Conservation (phyloP, 1,139 yeast species). For the Sugiyamaella japonica region DNA sequence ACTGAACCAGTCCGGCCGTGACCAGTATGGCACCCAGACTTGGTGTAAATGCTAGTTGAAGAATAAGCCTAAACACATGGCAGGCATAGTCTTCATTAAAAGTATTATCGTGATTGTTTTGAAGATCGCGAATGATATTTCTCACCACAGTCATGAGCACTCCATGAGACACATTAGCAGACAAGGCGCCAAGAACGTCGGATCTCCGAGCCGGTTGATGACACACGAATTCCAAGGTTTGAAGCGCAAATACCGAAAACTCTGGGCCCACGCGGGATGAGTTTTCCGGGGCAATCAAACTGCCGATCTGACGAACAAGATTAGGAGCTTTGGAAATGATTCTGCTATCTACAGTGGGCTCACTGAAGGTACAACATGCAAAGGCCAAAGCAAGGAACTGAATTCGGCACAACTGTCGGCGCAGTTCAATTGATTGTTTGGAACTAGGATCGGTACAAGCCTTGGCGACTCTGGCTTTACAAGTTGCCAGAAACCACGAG, state of each 20-base stretch:
- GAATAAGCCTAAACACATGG: slow-evolving; percentile 34
- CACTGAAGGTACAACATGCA: slow-evolving; percentile 52
- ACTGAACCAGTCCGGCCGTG: slow-evolving; percentile 71
- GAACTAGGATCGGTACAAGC: slow-evolving; percentile 56
- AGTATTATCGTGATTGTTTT: slow-evolving; percentile 38
- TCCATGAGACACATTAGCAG: slow-evolving; percentile 92
- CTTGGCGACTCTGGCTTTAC: slow-evolving; percentile 66
- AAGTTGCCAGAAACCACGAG: slow-evolving; percentile 62
- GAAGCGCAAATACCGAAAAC: slow-evolving; percentile 60
- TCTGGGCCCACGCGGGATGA: slow-evolving; percentile 46
- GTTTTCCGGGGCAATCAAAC: slow-evolving; percentile 61
- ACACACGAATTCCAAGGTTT: slow-evolving; percentile 71
- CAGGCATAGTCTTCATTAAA: slow-evolving; percentile 37
- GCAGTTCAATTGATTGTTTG: slow-evolving; percentile 53
- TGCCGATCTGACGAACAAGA: slow-evolving; percentile 68
- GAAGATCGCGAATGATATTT: slow-evolving; percentile 53
- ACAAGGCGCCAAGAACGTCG: slow-evolving; percentile 76
- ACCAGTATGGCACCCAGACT: slow-evolving; percentile 45
- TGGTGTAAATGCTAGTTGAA: slow-evolving; percentile 34
- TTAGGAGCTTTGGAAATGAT: slow-evolving; percentile 77
- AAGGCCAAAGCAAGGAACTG: slow-evolving; percentile 71
- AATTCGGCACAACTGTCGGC: slow-evolving; percentile 60
- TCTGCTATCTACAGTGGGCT: slow-evolving; percentile 55
- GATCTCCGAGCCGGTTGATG: slow-evolving; percentile 69
- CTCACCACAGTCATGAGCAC: slow-evolving; percentile 70